Conservation (phyloP, 805 yeast species). For the Blastobotrys mokoenaii region DNA sequence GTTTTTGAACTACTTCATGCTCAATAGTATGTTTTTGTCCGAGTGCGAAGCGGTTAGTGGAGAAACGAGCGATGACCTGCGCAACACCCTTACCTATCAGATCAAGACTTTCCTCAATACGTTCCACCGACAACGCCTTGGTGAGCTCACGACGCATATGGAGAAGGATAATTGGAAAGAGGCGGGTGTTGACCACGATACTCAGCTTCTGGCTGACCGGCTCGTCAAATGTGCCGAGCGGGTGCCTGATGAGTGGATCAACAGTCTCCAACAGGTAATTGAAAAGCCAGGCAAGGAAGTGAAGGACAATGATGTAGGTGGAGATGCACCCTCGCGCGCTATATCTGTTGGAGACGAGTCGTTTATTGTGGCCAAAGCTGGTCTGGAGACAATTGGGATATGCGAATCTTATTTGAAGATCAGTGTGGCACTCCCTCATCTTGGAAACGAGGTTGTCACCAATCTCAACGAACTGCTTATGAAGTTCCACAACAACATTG, state of each 20-base stretch:
- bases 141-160: constrained; percentile 38
- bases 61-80: constrained; percentile 48
- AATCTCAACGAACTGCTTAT: constrained; percentile 38
- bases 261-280: constrained; percentile 18
- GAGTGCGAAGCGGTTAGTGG: constrained; percentile 85
- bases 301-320: neutral
- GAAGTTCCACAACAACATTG: constrained; percentile 44
- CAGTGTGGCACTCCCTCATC: constrained; percentile 46
- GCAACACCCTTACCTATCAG: constrained; percentile 61
- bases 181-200: constrained; percentile 39
- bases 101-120: constrained; percentile 49
- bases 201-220: constrained; percentile 44
- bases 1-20: constrained; percentile 58
- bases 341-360: constrained; percentile 44
- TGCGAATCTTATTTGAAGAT: constrained; percentile 50
- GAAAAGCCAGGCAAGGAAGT: neutral
- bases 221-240: constrained; percentile 40
- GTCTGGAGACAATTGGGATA: constrained; percentile 32
- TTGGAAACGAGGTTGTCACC: constrained; percentile 19
- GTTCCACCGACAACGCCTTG: constrained; percentile 45
- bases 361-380: constrained; percentile 49
- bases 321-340: neutral
- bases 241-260: constrained; percentile 44
- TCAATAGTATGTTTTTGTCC: constrained; percentile 59
- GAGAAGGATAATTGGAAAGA: constrained; percentile 80